Evolutionary conservation across 2,329 filamentous ascomycete genomes (phyloP).

Genomic region (Pseudogymnoascus verrucosus): DNA sequence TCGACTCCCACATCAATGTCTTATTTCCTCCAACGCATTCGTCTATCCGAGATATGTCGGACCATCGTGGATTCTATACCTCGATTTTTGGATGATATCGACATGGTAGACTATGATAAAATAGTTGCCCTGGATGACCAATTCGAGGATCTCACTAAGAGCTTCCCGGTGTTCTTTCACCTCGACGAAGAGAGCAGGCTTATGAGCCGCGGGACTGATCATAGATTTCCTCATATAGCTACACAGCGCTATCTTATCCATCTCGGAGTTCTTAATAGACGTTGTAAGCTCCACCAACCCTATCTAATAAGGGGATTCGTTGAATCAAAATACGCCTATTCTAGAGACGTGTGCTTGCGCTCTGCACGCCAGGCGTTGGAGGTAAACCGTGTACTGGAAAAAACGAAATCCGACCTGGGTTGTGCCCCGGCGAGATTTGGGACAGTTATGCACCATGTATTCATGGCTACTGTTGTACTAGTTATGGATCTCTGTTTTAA

Average conservation of each 20-base stretch:
- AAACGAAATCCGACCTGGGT: slow-evolving; percentile 19
- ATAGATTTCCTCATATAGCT: slow-evolving; percentile 16
- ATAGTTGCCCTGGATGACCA: slow-evolving; percentile 29
- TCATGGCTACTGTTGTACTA: slow-evolving; percentile 32
- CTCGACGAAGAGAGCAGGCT: slow-evolving; percentile 16
- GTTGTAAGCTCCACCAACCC: slow-evolving; percentile 32
- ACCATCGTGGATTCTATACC: slow-evolving; percentile 30
- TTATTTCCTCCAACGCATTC: slow-evolving; percentile 30
- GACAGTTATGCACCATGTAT: slow-evolving; percentile 28
- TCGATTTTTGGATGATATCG: slow-evolving; percentile 17
- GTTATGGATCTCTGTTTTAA: slow-evolving; percentile 32
- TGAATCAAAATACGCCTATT: slow-evolving; percentile 27
- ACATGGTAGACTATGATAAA: slow-evolving; percentile 24
- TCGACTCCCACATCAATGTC: slow-evolving; percentile 30
- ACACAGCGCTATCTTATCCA: slow-evolving; percentile 30
- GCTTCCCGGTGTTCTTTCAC: slow-evolving; percentile 29
- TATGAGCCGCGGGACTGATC: slow-evolving; percentile 8
- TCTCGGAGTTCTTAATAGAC: slow-evolving; percentile 29
- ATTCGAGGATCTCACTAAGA: slow-evolving; percentile 25
- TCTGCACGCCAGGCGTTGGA: slow-evolving; percentile 25
- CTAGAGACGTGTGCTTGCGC: slow-evolving; percentile 29
- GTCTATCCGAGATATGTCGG: slow-evolving; percentile 30
- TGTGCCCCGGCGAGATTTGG: slow-evolving; percentile 23
- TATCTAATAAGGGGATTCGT: slow-evolving; percentile 27
- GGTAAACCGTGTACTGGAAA: slow-evolving; percentile 21